Percentiles rank a stretch among this genome's conserved stretches.
Conservation (phyloP, 805 yeast species). For the Candida glaebosa region DNA sequence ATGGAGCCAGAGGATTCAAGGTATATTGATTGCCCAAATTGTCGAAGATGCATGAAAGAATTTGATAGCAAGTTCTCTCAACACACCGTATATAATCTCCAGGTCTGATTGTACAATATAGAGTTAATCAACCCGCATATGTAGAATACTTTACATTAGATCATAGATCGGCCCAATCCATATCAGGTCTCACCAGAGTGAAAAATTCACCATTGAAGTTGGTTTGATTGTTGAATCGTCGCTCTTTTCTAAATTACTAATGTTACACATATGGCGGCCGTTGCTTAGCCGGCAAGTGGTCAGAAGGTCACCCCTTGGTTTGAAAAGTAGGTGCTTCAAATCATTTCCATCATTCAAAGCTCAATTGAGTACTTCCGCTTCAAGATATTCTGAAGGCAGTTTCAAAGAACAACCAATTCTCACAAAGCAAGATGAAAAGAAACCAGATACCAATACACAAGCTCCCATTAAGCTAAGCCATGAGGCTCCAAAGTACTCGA, state of each 20-base stretch:
- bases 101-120: no score
- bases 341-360: neutral
- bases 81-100: no score
- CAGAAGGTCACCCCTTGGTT: neutral
- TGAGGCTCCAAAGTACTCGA: constrained; percentile 4
- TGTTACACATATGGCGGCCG: constrained; percentile 1
- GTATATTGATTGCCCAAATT: no score
- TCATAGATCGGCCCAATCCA: no score
- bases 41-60: no score
- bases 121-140: no score
- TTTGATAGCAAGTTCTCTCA: no score
- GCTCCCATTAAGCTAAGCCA: neutral
- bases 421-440: neutral
- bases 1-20: no score
- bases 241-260: neutral
- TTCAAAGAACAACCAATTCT: constrained; percentile 4
- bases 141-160: no score
- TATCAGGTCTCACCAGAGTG: no score
- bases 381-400: neutral
- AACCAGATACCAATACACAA: neutral
- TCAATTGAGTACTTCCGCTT: neutral
- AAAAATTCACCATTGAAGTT: neutral
- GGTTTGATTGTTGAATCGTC: neutral
- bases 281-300: neutral
- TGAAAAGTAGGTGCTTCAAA: neutral